phyloP scores from a whole-genome alignment of 2,329 filamentous ascomycete species.

The Trichoderma arundinaceum region DNA sequence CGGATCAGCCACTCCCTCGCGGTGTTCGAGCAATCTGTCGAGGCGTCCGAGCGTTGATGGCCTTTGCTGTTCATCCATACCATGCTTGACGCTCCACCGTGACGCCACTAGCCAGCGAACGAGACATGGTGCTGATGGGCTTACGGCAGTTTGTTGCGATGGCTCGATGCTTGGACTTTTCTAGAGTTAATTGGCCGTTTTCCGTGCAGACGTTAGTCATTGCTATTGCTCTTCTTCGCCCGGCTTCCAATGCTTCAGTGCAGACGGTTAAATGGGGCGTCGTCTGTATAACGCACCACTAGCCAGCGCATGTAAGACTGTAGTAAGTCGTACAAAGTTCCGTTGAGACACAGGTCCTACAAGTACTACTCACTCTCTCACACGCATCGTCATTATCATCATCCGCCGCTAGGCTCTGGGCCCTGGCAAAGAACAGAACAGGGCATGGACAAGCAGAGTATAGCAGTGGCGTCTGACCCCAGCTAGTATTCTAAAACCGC shows the following conservation, averaged over 20 bases:
- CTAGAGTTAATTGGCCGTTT: background rate
- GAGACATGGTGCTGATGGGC: conserved; percentile 28
- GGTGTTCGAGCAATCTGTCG: conserved; percentile 7
- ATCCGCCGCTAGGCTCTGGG: conserved; percentile 18
- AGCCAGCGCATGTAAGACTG: conserved; percentile 6
- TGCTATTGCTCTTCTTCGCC: background rate
- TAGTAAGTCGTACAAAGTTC: background rate
- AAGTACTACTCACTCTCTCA: conserved; percentile 3
- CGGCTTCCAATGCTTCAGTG: conserved; percentile 18
- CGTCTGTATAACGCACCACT: conserved; percentile 8
- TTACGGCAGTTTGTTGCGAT: conserved; percentile 18
- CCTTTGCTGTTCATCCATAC: conserved; percentile 12
- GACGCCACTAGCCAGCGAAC: conserved; percentile 23
- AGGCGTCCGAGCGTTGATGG: background rate
- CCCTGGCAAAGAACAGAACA: conserved; percentile 1
- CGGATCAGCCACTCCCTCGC: too few species aligned
- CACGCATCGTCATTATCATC: background rate
- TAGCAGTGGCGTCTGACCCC: background rate
- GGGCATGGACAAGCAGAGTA: background rate
- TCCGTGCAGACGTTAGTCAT: background rate
- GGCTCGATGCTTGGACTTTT: conserved; percentile 1
- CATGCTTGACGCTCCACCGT: conserved; percentile 18
- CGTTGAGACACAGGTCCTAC: conserved; percentile 4
- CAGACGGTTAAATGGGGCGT: conserved; percentile 2
- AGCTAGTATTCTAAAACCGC: background rate